Evolutionary conservation across 768 basidiomycete genomes (phyloP), one percentile per base, ranked within the genome.

Genomic region (Rhodosporidiobolus odoratus): DNA sequence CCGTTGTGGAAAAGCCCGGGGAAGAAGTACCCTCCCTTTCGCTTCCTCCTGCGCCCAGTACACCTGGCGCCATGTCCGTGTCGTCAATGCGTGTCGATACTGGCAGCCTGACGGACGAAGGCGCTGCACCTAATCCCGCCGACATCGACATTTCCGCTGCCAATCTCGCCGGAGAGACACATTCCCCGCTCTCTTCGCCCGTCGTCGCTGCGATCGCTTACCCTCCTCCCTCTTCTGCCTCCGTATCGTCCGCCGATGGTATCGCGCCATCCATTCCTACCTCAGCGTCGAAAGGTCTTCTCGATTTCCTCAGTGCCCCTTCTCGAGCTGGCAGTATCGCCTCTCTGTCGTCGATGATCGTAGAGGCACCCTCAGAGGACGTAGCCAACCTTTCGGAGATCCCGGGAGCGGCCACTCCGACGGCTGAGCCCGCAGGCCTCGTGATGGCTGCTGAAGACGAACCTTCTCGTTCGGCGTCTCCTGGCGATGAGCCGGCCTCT

Each of bases 41-140:
- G 6, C 52, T 65, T 4, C 50, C 68, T 9, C n/a, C 52, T 12
- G 71, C 41, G 30, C 34, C 63, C 17, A 62, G 63, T 38, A 65
- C 71, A 25, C 71, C 63, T 21, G 64, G 64, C 37, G 60, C 64
- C 32, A 53, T 66, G 32, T 73, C 72, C 12, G 62, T 69, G 35
- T 68, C 67, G 19, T 66, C 64, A 10, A 68, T 69, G 67, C 35
- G 34, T 35, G 72, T 73, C 67, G 72, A 68, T 48, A 68, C 66
- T 4, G 71, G 71, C 12, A 67, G 65, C 48, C 21, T 65, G n/a
- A 50, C 52, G 38, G 64, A 58, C 54, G 71, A 65, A 35, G 63
- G 62, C 21, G 63, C 40, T 10, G 23, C 52, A 23, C 43, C 32
- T 32, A 58, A 50, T 16, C 19, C 60, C 32, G 50, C 59, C 40